Evolutionary conservation across 2,329 filamentous ascomycete species (phyloP).

Genomic region (Talaromyces sp.): DNA sequence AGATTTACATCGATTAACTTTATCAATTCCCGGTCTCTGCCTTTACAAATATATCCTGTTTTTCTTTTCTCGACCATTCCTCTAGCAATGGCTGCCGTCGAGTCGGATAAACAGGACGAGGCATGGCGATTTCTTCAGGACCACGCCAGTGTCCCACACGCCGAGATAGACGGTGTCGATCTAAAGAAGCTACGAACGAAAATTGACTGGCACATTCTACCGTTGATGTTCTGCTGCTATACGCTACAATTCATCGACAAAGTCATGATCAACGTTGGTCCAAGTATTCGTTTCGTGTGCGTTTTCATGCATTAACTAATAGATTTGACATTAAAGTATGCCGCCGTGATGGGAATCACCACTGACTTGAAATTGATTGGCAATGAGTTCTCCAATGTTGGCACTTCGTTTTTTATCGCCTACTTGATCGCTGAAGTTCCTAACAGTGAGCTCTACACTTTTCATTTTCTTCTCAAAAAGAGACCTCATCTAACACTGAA

Average conservation of each 20-base stretch:
- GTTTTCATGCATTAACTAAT: background rate
- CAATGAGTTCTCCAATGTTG: constrained; percentile 60
- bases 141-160: constrained; percentile 24
- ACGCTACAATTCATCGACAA: constrained; percentile 63
- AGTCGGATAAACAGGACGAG: constrained; percentile 17
- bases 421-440: constrained; percentile 57
- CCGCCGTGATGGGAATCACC: constrained; percentile 60
- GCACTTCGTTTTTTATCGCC: constrained; percentile 61
- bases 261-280: constrained; percentile 54
- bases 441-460: constrained; percentile 42
- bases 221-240: constrained; percentile 59
- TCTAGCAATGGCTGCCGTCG: constrained; percentile 1
- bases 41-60: too few relatives aligned
- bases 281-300: background rate
- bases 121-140: constrained; percentile 36
- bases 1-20: too few relatives aligned
- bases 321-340: constrained; percentile 48
- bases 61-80: too few relatives aligned
- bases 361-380: constrained; percentile 52
- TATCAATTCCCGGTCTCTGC: too few relatives aligned
- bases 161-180: constrained; percentile 27
- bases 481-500: background rate
- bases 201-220: constrained; percentile 57
- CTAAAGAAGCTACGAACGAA: constrained; percentile 49
- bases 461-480: background rate